Percentiles rank a stretch among this genome's conserved stretches.
phyloP scores from a whole-genome alignment of 208 protist species.

The Phytomonas serpens region DNA sequence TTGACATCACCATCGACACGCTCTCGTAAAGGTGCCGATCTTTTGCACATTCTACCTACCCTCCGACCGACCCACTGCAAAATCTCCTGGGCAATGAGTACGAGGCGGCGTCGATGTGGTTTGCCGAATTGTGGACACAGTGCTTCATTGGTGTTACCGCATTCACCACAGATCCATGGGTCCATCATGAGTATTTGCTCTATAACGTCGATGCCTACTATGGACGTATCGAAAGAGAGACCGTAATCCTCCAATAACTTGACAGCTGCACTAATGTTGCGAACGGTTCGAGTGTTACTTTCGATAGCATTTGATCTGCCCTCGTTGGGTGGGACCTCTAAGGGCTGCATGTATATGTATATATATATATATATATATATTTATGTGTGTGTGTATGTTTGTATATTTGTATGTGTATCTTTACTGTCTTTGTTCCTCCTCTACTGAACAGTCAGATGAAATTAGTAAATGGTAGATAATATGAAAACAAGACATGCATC shows the following conservation, averaged over 20 bases:
- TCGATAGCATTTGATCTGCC: constrained; percentile 9
- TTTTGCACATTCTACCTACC: constrained; percentile 41
- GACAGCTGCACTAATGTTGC: constrained; percentile 24
- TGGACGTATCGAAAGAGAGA: constrained; percentile 28
- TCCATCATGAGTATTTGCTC: constrained; percentile 75
- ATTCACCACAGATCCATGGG: constrained; percentile 46
- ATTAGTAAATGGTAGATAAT: constrained; percentile 1
- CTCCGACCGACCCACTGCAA: constrained; percentile 44
- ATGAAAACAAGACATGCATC: constrained; percentile 5
- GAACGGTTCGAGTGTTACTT: constrained; percentile 26
- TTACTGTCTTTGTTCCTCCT: constrained; percentile 1
- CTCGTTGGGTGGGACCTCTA: neutral
- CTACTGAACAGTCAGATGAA: constrained; percentile 6
- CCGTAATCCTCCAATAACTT: constrained; percentile 42
- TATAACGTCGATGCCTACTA: constrained; percentile 27
- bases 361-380: constrained; percentile 14
- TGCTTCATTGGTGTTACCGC: constrained; percentile 21
- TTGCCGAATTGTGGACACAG: constrained; percentile 44
- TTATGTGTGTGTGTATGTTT: constrained; percentile 12
- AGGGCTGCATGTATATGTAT: constrained; percentile 13
- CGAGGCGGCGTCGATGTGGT: constrained; percentile 62
- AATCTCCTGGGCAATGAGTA: constrained; percentile 44
- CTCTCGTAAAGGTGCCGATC: constrained; percentile 35
- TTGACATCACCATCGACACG: constrained; percentile 49
- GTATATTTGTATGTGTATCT: constrained; percentile 1